Percentiles rank a stretch among this genome's conserved stretches.
Conservation (phyloP, 2,329 filamentous ascomycete species). For the Biscogniauxia marginata region DNA sequence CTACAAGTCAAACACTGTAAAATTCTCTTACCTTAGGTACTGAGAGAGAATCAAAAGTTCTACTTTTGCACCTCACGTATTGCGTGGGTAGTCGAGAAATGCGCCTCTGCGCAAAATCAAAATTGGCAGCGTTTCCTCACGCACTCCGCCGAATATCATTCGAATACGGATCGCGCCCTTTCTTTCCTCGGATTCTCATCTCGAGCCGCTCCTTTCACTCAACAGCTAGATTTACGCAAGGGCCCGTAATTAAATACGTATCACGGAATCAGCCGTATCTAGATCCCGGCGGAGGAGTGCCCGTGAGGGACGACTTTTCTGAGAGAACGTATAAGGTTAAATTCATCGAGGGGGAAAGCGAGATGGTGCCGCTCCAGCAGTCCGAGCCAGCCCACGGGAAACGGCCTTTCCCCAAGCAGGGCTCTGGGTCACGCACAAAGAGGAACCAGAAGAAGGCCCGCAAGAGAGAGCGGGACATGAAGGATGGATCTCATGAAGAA, state of each 20-base stretch:
- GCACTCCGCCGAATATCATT: not conserved
- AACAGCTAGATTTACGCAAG: not conserved
- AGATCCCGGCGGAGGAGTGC: not conserved
- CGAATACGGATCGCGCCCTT: not conserved
- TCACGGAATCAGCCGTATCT: not conserved
- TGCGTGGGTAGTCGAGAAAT: too few relatives aligned
- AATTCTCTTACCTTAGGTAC: not conserved
- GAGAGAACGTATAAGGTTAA: too few relatives aligned
- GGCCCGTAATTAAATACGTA: not conserved
- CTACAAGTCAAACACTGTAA: not conserved
- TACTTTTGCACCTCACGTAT: not conserved
- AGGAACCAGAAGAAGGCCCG: slow-evolving; percentile 45
- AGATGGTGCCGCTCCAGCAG: not conserved
- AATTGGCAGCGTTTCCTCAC: not conserved
- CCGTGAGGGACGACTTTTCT: too few relatives aligned
- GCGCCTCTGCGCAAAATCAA: not conserved
- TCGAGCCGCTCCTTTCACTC: not conserved
- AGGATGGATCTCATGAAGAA: slow-evolving; percentile 64
- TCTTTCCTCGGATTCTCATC: not conserved
- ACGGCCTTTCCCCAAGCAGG: slow-evolving; percentile 9
- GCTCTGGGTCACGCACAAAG: slow-evolving; percentile 7
- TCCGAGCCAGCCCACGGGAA: slow-evolving; percentile 7
- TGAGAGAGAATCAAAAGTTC: not conserved
- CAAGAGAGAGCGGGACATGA: slow-evolving; percentile 59
- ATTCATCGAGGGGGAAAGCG: not conserved